Evolutionary conservation across 2,329 filamentous ascomycete species (phyloP).

Genomic region (Trichoderma aggressivum): DNA sequence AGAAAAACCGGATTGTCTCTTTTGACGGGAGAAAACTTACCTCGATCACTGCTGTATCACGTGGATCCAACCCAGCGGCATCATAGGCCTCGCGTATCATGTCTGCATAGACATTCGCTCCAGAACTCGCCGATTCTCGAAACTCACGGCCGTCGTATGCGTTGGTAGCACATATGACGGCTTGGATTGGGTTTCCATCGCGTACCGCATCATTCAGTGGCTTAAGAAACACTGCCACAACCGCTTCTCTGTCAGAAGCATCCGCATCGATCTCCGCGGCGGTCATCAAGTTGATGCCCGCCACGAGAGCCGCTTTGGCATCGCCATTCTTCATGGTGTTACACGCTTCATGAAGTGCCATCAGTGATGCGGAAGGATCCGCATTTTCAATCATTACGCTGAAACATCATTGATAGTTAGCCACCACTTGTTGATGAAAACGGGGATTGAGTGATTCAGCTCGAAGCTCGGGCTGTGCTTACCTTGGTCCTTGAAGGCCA

Average conservation of each 20-base stretch:
- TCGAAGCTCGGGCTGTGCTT: not conserved
- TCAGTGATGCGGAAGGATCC: slow-evolving; percentile 7
- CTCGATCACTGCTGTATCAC: slow-evolving; percentile 7
- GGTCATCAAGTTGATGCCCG: slow-evolving; percentile 34
- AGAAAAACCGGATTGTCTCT: not conserved
- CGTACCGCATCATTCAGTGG: slow-evolving; percentile 41
- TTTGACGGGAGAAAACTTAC: slow-evolving; percentile 28
- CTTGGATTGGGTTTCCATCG: slow-evolving; percentile 40
- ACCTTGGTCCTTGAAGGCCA: slow-evolving; percentile 17
- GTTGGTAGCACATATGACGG: slow-evolving; percentile 34
- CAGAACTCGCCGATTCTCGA: not conserved
- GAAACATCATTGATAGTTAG: not conserved
- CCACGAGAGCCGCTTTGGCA: slow-evolving; percentile 30
- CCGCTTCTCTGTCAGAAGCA: slow-evolving; percentile 37
- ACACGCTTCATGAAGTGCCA: slow-evolving; percentile 5
- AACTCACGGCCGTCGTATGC: slow-evolving; percentile 39
- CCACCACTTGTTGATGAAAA: not conserved
- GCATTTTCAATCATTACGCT: slow-evolving; percentile 5
- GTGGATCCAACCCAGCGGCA: not conserved
- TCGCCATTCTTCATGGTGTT: not conserved
- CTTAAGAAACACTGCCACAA: slow-evolving; percentile 42
- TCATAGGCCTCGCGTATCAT: slow-evolving; percentile 1
- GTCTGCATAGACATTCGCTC: not conserved
- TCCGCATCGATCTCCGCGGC: slow-evolving; percentile 19
- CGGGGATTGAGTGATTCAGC: not conserved